Conservation (phyloP, 306 rosid genomes). For the Sechiopsis laciniata region DNA sequence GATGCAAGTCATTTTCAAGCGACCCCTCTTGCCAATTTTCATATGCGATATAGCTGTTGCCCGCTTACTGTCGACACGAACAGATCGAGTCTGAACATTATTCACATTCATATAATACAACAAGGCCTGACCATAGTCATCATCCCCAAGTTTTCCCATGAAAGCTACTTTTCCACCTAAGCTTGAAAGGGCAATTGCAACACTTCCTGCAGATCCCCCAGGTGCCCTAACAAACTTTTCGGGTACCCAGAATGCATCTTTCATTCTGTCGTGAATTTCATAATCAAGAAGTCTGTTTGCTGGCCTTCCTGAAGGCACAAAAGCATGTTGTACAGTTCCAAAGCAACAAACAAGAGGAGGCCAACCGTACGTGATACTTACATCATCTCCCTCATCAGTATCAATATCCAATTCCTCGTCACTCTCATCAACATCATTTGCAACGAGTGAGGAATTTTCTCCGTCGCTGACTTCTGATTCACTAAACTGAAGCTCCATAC, state of each 20-base stretch:
- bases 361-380: constrained; percentile 72
- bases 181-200: constrained; percentile 82
- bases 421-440: constrained; percentile 43
- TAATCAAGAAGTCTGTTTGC: constrained; percentile 70
- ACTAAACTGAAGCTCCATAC: constrained; percentile 33
- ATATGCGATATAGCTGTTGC: constrained; percentile 57
- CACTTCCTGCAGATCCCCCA: constrained; percentile 74
- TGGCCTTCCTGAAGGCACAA: constrained; percentile 82
- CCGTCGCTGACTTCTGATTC: constrained; percentile 42
- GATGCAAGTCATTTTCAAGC: constrained; percentile 59
- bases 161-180: constrained; percentile 92
- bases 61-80: constrained; percentile 54
- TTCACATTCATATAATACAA: constrained; percentile 69
- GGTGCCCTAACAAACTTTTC: constrained; percentile 75
- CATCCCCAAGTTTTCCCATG: constrained; percentile 96
- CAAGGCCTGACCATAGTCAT: constrained; percentile 73
- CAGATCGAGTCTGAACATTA: constrained; percentile 85
- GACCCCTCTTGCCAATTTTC: constrained; percentile 77
- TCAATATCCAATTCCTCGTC: constrained; percentile 43
- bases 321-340: constrained; percentile 85
- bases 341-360: constrained; percentile 98
- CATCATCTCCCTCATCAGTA: constrained; percentile 68
- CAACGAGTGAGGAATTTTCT: constrained; percentile 43
- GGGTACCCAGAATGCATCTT: constrained; percentile 74
- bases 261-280: constrained; percentile 69